These are phyloP conservation scores for Apiotrichum sp. DNA, from an alignment of 1,284 basidiomycete species.

Conservation along the genomic window DNA sequence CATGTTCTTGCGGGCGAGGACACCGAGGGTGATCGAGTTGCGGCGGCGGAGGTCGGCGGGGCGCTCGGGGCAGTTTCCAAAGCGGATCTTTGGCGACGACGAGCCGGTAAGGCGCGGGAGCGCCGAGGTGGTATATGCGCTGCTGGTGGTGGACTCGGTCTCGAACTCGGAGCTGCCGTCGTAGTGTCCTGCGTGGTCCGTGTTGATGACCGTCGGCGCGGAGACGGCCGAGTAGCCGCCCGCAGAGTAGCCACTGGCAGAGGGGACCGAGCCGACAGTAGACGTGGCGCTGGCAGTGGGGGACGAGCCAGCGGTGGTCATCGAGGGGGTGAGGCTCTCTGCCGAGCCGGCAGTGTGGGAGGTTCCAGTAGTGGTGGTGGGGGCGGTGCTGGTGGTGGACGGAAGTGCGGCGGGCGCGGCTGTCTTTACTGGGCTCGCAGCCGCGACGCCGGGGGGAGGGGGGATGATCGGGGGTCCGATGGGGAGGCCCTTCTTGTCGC, in stretches of 20 bases:
- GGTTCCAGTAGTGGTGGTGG: neutral
- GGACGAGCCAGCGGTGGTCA: neutral
- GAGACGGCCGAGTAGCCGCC: neutral
- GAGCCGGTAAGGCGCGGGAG: slow-evolving; percentile 6
- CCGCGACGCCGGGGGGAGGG: neutral
- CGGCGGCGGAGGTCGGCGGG: slow-evolving; percentile 39
- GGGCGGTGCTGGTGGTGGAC: neutral
- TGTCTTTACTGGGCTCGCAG: neutral
- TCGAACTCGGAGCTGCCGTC: neutral
- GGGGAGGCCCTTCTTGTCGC: slow-evolving; percentile 4
- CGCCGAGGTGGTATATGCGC: slow-evolving; percentile 1
- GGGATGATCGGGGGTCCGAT: slow-evolving; percentile 4
- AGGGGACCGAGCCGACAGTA: neutral
- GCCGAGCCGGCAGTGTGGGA: neutral
- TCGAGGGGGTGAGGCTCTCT: neutral
- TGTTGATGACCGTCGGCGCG: too few relatives aligned
- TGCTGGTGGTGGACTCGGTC: neutral
- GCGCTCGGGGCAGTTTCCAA: slow-evolving; percentile 16
- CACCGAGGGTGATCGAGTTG: slow-evolving; percentile 42
- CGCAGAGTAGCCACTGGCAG: neutral
- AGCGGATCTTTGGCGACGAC: slow-evolving; percentile 13
- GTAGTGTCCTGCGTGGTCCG: too few relatives aligned
- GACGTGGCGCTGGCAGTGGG: neutral
- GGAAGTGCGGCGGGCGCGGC: neutral
- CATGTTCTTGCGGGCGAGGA: slow-evolving; percentile 37